Evolutionary conservation across 163 green algal species (phyloP), one percentile per base, ranked within the genome.

Genomic region (Chlorella variabilis): DNA sequence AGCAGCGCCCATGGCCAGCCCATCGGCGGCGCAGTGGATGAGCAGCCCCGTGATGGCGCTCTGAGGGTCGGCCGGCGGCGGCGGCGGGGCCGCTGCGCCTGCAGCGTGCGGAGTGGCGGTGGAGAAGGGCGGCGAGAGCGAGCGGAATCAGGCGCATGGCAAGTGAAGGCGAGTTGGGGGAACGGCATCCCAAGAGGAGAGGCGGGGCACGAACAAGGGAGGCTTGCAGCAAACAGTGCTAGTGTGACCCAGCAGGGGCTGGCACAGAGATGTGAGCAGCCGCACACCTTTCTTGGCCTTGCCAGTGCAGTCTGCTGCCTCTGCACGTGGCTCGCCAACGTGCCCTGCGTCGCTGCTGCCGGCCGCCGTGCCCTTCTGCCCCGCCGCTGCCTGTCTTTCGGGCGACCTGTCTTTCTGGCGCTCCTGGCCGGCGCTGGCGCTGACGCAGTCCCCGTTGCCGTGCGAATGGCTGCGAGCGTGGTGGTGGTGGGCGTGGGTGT

Each of bases 1-100:
- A 3, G 88, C 87, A 3, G 87, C 80, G 27, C 88, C 88, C 61
- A 92, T 82, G 51, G 88, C 88, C 70, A 92, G 59, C 2, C 88
- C 88, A 45, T 92, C 88, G 31, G 88, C 81, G 1, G 65, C 83
- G 74, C 87, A 89, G 81, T 92, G 88, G 38, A 92, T 65, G n/a
- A 91, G 33, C 29, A 92, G 77, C 3, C 88, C 88, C 25, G 84
- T 63, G 31, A 92, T 79, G 8, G 87, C 87, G 38, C 71, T 78
- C 2, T 84, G 31, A 2, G 75, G 75, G 75, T 81, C 73, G 27
- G 70, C 54, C 7, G 56, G n/a, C 20, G 59, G 5, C 8, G 59
- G 5, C 8, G 59, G n/a, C 18, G 59, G 8, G 3, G n/a, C n/a
- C n/a, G n/a, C n/a, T n/a, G 29, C 7, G 29, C n/a, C 59, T 39